Percentiles rank a stretch among this genome's conserved stretches.
Conservation (phyloP, 495 filamentous ascomycete genomes). For the Elasticomyces elasticus region DNA sequence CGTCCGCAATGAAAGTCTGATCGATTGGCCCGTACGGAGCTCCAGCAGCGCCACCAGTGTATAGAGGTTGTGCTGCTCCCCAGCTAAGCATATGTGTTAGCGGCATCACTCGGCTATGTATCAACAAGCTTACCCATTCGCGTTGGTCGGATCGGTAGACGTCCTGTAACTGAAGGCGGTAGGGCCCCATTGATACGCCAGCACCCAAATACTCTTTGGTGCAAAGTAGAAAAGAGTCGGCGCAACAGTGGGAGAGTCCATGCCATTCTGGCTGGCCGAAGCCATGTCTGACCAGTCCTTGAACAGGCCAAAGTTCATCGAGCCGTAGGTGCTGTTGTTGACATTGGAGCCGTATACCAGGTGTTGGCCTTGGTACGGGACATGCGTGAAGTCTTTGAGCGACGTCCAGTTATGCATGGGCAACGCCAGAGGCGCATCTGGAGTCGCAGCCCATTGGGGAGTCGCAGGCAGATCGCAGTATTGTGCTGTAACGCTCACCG, state of each 20-base stretch:
- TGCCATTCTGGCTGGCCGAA: constrained; percentile 42
- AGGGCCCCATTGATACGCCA: constrained; percentile 51
- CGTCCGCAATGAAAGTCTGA: constrained; percentile 51
- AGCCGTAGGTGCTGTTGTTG: constrained; percentile 5
- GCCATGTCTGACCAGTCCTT: constrained; percentile 47
- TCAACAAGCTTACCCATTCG: constrained; percentile 28
- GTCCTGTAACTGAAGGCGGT: constrained; percentile 50
- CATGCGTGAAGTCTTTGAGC: constrained; percentile 50
- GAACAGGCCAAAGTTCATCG: constrained; percentile 41
- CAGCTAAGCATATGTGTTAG: constrained; percentile 29
- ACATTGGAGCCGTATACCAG: constrained; percentile 41
- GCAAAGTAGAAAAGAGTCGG: constrained; percentile 52
- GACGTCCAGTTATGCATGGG: constrained; percentile 44
- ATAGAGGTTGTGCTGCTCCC: constrained; percentile 44
- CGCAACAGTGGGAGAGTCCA: constrained; percentile 44
- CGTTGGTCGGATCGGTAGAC: constrained; percentile 45
- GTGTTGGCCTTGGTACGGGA: constrained; percentile 43
- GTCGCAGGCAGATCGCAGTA: constrained; percentile 7
- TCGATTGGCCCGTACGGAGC: constrained; percentile 45
- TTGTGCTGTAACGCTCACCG: constrained; percentile 2
- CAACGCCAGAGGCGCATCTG: constrained; percentile 30
- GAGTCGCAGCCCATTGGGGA: constrained; percentile 5
- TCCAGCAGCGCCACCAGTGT: constrained; percentile 41
- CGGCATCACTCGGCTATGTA: neutral
- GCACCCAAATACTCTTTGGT: constrained; percentile 49